Conservation (phyloP, 257 asterid species). For the Solanum gracilifrons region DNA sequence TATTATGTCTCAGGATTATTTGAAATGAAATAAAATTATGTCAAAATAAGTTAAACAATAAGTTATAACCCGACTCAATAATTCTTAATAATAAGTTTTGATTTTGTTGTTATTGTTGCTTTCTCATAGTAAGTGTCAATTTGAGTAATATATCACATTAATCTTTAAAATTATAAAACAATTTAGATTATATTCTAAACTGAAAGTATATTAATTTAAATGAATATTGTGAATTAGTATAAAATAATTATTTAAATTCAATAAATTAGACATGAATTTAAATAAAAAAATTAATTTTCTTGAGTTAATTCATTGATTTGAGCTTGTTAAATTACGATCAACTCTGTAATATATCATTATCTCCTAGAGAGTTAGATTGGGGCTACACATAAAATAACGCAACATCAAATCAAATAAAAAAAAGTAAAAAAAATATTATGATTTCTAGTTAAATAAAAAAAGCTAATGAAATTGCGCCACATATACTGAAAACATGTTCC, state of each 20-base stretch:
- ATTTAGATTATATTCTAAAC: background rate
- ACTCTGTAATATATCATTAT: background rate
- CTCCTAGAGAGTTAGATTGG: background rate
- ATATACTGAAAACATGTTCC: background rate
- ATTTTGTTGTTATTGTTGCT: background rate
- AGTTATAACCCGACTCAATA: too few relatives aligned
- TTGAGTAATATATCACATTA: background rate
- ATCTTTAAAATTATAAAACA: background rate
- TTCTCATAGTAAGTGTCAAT: background rate
- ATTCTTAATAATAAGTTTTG: background rate
- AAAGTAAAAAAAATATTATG: background rate
- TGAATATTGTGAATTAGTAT: background rate
- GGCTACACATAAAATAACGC: background rate
- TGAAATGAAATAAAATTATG: background rate
- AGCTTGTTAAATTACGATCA: background rate
- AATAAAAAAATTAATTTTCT: background rate
- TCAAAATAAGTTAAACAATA: too few relatives aligned
- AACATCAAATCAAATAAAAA: background rate
- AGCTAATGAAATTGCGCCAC: accelerated
- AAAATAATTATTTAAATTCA: background rate
- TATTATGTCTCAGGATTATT: too few relatives aligned
- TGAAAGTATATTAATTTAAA: background rate
- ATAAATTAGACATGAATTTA: background rate
- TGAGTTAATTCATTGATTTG: background rate
- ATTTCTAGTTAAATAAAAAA: background rate